Evolutionary conservation across 2,329 filamentous ascomycete genomes (phyloP).

Genomic region (Pyrenochaeta sp.): DNA sequence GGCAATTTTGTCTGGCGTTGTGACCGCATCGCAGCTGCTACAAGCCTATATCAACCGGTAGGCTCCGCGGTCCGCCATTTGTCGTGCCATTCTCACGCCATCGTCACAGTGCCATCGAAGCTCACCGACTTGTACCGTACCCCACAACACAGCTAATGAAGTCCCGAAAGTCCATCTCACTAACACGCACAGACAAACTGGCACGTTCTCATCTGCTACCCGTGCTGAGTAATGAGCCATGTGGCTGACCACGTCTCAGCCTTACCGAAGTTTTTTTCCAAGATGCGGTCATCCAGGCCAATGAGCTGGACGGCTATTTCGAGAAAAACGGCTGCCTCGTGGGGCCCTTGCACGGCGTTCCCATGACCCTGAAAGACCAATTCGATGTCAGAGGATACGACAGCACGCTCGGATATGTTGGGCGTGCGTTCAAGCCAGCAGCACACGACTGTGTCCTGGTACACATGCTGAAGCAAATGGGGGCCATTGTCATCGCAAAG

Average conservation of each 20-base stretch:
- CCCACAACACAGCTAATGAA: background rate
- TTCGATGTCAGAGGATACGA: slow-evolving; percentile 59
- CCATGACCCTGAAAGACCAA: slow-evolving; percentile 60
- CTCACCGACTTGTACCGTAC: slow-evolving; percentile 39
- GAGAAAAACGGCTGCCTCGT: slow-evolving; percentile 45
- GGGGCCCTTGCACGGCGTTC: slow-evolving; percentile 59
- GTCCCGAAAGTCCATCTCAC: slow-evolving; percentile 5
- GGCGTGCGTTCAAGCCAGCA: slow-evolving; percentile 66
- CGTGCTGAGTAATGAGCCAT: slow-evolving; percentile 63
- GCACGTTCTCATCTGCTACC: slow-evolving; percentile 53
- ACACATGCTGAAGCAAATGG: slow-evolving; percentile 64
- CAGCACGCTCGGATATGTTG: slow-evolving; percentile 67
- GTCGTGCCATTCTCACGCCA: slow-evolving; percentile 49
- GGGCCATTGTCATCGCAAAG: slow-evolving; percentile 58
- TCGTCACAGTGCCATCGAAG: slow-evolving; percentile 36
- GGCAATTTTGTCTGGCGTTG: slow-evolving; percentile 34
- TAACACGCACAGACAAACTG: slow-evolving; percentile 54
- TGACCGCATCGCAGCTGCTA: slow-evolving; percentile 40
- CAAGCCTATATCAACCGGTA: slow-evolving; percentile 43
- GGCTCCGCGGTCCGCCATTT: slow-evolving; percentile 11
- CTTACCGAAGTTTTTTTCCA: slow-evolving; percentile 60
- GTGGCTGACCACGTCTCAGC: slow-evolving; percentile 41
- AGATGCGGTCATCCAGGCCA: slow-evolving; percentile 52
- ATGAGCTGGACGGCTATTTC: slow-evolving; percentile 53
- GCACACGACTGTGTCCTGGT: slow-evolving; percentile 61